Percentiles rank a stretch among this genome's conserved stretches.
Conservation (phyloP, 306 rosid species). For the Parietaria judaica region DNA sequence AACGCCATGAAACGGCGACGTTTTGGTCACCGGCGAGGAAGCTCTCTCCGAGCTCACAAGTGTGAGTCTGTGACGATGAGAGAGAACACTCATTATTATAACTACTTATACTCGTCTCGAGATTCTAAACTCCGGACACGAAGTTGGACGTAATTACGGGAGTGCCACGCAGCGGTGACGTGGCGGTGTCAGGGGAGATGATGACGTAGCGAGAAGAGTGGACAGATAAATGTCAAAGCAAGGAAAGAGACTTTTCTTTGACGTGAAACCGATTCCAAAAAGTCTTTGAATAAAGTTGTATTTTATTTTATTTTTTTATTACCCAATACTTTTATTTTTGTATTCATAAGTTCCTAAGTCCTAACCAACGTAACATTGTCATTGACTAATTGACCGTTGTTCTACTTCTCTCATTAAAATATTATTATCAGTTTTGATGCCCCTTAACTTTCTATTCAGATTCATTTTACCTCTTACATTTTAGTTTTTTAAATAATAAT, state of each 20-base stretch:
- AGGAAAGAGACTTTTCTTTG: conserved; percentile 15
- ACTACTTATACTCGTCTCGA: neutral
- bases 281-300: neutral
- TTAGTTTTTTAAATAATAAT: too few relatives aligned
- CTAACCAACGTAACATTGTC: neutral
- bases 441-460: too few relatives aligned
- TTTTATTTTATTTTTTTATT: neutral
- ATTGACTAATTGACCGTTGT: conserved; percentile 3
- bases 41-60: neutral
- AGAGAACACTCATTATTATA: neutral
- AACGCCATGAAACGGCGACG: neutral
- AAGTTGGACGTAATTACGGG: conserved; percentile 21
- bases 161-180: conserved; percentile 43
- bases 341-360: neutral
- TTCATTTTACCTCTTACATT: too few relatives aligned
- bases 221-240: conserved; percentile 15
- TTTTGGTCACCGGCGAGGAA: neutral
- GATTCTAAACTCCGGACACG: conserved; percentile 1
- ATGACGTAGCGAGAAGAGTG: neutral
- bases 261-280: neutral
- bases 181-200: conserved; percentile 21
- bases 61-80: neutral
- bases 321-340: neutral
- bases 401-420: neutral
- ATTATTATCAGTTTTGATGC: neutral